These are phyloP conservation scores for Candida maltosa DNA, from an alignment of 805 yeast genomes.

Conservation along the genomic window DNA sequence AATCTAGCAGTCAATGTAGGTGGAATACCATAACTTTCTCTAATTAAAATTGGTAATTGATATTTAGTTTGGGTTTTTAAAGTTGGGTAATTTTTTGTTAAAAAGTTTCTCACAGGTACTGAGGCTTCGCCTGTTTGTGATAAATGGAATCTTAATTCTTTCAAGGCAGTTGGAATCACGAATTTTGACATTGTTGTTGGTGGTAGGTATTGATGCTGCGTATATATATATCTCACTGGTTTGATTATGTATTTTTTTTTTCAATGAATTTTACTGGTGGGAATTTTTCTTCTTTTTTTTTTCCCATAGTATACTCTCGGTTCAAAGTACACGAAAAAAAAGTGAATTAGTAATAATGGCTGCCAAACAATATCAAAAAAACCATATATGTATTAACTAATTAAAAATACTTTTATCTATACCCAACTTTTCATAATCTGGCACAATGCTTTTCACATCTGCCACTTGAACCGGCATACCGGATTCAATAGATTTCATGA, in stretches of 20 bases:
- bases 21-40: constrained; percentile 71
- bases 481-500: constrained; percentile 27
- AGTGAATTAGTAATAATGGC: background rate
- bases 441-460: background rate
- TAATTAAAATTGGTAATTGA: constrained; percentile 66
- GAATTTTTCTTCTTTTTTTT: background rate
- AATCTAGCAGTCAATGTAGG: constrained; percentile 77
- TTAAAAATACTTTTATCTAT: too few relatives aligned
- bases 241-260: background rate
- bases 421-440: too few relatives aligned
- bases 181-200: constrained; percentile 35
- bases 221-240: too few relatives aligned
- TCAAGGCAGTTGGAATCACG: constrained; percentile 53
- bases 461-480: constrained; percentile 29
- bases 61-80: constrained; percentile 57
- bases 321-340: too few relatives aligned
- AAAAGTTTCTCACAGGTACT: constrained; percentile 60
- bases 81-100: constrained; percentile 61
- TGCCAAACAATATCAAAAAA: background rate
- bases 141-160: constrained; percentile 78
- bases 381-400: too few relatives aligned
- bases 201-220: background rate
- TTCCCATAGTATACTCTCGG: background rate
- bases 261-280: constrained; percentile 5
- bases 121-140: constrained; percentile 79